These are phyloP conservation scores for Lotus japonicus DNA, from an alignment of 306 rosid species.

Conservation along the genomic window DNA sequence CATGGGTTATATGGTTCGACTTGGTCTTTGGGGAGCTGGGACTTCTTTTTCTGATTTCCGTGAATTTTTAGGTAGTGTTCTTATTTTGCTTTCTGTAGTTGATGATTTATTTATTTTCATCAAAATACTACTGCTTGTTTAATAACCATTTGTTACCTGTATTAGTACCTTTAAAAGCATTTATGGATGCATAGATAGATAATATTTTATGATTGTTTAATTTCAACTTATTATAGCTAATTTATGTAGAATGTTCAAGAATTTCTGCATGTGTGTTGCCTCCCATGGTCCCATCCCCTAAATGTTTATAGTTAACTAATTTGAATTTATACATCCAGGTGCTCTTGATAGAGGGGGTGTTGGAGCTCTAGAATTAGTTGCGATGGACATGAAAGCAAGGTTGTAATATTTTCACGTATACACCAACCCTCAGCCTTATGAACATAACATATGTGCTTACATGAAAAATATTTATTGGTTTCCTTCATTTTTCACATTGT, in stretches of 20 bases:
- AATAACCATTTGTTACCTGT: not conserved
- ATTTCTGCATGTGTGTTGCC: not conserved
- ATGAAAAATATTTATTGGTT: not conserved
- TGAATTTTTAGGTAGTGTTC: constrained; percentile 70
- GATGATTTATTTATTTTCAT: constrained; percentile 12
- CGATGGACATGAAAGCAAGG: constrained; percentile 99
- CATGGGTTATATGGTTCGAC: constrained; percentile 99
- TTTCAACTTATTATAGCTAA: not conserved
- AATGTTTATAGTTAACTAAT: constrained; percentile 12
- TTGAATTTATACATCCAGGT: constrained; percentile 39
- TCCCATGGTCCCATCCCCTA: not conserved
- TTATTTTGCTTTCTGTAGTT: not conserved
- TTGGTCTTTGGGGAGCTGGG: constrained; percentile 97
- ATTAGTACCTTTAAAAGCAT: too few relatives aligned
- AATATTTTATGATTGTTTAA: not conserved
- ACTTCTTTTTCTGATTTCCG: constrained; percentile 80
- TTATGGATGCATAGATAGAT: not conserved
- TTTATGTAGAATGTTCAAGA: not conserved
- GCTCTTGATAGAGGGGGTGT: constrained; percentile 96
- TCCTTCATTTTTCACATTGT: constrained; percentile 26
- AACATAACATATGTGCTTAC: not conserved
- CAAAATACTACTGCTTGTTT: not conserved
- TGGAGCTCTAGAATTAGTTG: constrained; percentile 99
- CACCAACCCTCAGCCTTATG: not conserved
- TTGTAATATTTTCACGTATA: constrained; percentile 20